These are phyloP conservation scores for Cinnamomum micranthum DNA, from an alignment of 164 flowering plant genomes.

Conservation along the genomic window DNA sequence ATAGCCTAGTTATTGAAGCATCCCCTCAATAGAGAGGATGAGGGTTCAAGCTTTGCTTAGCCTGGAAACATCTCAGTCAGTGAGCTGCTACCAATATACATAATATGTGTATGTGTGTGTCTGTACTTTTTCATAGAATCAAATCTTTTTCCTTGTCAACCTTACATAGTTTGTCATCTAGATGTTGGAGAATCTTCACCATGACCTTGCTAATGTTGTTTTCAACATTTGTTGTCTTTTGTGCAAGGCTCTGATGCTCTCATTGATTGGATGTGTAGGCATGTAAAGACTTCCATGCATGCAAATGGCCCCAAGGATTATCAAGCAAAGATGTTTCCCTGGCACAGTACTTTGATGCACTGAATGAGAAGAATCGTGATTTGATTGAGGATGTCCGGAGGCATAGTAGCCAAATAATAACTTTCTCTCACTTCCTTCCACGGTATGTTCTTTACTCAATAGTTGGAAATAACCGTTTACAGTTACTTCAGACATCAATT, in stretches of 20 bases:
- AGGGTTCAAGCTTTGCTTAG: no score
- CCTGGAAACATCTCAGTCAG: no score
- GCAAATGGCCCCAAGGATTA: constrained; percentile 70
- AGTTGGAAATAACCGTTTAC: background rate
- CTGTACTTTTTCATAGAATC: background rate
- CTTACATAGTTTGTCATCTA: background rate
- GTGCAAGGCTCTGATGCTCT: background rate
- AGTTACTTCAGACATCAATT: background rate
- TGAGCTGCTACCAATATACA: no score
- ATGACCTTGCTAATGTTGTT: background rate
- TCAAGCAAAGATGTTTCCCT: constrained; percentile 54
- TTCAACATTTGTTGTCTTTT: background rate
- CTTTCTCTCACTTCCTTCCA: constrained; percentile 85
- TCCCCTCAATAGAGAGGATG: no score
- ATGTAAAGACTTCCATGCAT: constrained; percentile 78
- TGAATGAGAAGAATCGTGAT: constrained; percentile 50
- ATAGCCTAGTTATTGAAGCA: no score
- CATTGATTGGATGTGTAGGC: constrained; percentile 37
- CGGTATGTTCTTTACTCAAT: constrained; percentile 35
- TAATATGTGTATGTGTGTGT: no score
- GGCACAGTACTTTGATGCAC: constrained; percentile 58
- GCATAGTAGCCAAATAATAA: constrained; percentile 50
- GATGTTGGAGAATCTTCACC: no score
- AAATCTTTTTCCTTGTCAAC: background rate
- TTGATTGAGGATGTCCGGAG: constrained; percentile 39